Evolutionary conservation across 768 basidiomycete species (phyloP), one percentile per base, ranked within the genome.

Genomic region (Daedaleopsis sinensis): DNA sequence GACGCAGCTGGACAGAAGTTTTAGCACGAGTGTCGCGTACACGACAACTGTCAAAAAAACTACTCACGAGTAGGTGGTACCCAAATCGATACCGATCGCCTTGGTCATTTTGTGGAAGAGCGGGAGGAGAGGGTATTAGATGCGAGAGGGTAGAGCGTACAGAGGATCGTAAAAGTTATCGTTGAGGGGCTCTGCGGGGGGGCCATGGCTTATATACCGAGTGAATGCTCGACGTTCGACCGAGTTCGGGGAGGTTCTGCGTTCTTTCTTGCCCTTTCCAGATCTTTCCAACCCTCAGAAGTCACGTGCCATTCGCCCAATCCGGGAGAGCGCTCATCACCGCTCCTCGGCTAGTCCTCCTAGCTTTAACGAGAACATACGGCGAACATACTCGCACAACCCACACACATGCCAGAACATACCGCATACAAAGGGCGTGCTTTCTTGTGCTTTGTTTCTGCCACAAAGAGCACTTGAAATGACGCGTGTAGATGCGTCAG

Each of bases 11-110:
- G 32, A 61, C 56, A 72, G 49, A 37, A 37, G 19, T 19, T 35
- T 68, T 51, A 65, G 62, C 49, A 12, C 23, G 15, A 13, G 39
- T 11, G 5, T n/a, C 1, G 49, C 27, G 43, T 52, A 8, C 18
- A 27, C 2, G 9, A 3, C 47, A 42, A 57, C 13, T 27, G 11
- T 43, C 27, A 32, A 32, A 49, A 47, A 55, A 13, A 15, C 27
- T 12, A 83, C 90, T 67, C 73, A 93, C 91, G 91, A 93, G 83
- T 93, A 93, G 55, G 95, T 97, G 64, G 95, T 96, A 70, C 91
- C 91, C 68, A 93, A 83, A 84, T 94, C 91, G 73, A 94, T 94
- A 77, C 91, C 91, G 73, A 94, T 85, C 66, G 91, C 91, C 86
- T 94, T 94, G 39, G 67, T 55, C 67, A 71, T 72, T 60, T 61